Base-by-base conservation (phyloP, 139 green algal genomes). In the Chlorella sp. region DNA sequence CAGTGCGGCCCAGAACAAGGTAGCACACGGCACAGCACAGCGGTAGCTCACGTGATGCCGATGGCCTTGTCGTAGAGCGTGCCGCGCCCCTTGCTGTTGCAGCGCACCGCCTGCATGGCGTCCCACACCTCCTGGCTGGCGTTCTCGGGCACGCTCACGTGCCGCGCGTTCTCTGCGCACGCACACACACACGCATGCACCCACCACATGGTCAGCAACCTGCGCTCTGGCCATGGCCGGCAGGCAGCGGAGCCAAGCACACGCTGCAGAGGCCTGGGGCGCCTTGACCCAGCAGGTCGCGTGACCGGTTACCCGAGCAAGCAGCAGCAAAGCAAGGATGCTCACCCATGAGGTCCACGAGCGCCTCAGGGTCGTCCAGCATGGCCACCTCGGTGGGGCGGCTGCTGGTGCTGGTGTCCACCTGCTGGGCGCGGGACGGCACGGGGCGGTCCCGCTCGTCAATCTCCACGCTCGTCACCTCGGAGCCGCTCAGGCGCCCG, bases 1-100 rank as follows among this genome's bases (percentile, higher is more conserved):
- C n/a, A n/a, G n/a, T n/a, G n/a, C n/a, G n/a, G n/a, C n/a, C n/a
- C n/a, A n/a, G n/a, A n/a, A n/a, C n/a, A n/a, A n/a, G n/a, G n/a
- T n/a, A n/a, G n/a, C n/a, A n/a, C n/a, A n/a, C n/a, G n/a, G n/a
- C n/a, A n/a, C n/a, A n/a, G n/a, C n/a, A n/a, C n/a, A n/a, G n/a
- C n/a, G n/a, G n/a, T n/a, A n/a, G n/a, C n/a, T n/a, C n/a, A n/a
- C 49, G 75, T 83, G 74, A 91, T 80, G 60, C 87, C 87, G 6
- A 73, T 74, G 23, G 42, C 24, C 26, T 14, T 72, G 74, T 89
- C 78, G 72, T 92, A 92, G 17, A 90, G 33, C 4, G 72, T 77
- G 60, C 87, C 84, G 0, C 87, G 70, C 50, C 77, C 77, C 31
- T 73, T 49, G 75, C 70, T 82, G 74, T 71, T 64, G 76, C 85